These are phyloP conservation scores for Trifolium subterraneum DNA, from an alignment of 306 rosid species.

Conservation along the genomic window DNA sequence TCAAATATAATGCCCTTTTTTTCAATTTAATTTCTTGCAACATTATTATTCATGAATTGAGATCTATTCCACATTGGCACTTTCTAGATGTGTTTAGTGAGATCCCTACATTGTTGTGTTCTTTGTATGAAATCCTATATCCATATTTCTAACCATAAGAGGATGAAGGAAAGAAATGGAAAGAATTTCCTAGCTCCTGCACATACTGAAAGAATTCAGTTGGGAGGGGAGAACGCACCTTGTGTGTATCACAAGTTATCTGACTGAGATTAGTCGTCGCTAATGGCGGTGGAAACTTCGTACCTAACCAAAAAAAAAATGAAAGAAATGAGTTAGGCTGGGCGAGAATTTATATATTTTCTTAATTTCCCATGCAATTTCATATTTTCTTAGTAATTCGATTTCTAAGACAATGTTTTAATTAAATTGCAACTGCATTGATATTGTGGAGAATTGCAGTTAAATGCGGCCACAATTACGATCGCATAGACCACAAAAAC, in stretches of 20 bases:
- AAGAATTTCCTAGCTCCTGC: too few species aligned
- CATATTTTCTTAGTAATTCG: background rate
- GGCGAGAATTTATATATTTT: background rate
- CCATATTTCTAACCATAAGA: background rate
- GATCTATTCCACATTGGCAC: slow-evolving; percentile 2
- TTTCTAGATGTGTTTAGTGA: slow-evolving; percentile 10
- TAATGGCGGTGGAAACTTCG: too few species aligned
- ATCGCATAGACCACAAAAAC: background rate
- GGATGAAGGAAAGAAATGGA: background rate
- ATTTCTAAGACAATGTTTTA: background rate
- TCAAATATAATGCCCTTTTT: background rate
- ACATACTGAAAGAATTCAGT: too few species aligned
- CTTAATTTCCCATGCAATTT: background rate
- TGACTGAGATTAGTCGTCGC: too few species aligned
- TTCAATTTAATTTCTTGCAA: background rate
- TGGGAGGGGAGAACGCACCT: too few species aligned
- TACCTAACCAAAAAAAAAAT: too few species aligned
- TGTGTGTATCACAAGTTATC: too few species aligned
- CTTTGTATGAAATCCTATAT: background rate
- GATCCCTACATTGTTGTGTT: slow-evolving; percentile 44
- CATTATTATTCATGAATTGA: background rate
- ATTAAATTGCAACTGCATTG: background rate
- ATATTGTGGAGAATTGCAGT: background rate
- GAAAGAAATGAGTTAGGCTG: background rate
- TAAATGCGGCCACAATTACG: background rate